Conservation (phyloP, 257 asterid species). For the Fraxinus cuspidata region DNA sequence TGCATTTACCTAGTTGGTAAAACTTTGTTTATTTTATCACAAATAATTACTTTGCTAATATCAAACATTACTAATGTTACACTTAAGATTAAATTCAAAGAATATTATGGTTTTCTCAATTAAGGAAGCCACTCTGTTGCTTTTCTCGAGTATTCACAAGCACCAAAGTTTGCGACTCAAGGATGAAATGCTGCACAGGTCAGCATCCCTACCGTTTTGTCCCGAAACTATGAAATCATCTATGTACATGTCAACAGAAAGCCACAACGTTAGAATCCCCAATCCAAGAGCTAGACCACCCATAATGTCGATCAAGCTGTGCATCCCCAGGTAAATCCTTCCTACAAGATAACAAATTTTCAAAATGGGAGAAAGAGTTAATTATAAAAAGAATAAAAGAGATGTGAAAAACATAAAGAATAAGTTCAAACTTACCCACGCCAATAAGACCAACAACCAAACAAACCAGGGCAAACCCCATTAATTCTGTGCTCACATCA, state of each 20-base stretch:
- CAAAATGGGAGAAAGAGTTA: conserved; percentile 6
- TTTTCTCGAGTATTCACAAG: not conserved
- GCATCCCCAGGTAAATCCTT: conserved; percentile 96
- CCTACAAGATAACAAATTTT: conserved; percentile 43
- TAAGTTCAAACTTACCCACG: conserved; percentile 51
- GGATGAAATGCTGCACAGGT: not conserved
- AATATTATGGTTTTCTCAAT: conserved; percentile 1
- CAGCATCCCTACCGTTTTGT: conserved; percentile 61
- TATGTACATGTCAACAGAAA: conserved; percentile 55
- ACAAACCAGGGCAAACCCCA: conserved; percentile 53
- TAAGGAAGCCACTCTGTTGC: not conserved
- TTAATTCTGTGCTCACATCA: conserved; percentile 35
- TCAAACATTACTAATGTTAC: not conserved
- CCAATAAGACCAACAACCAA: conserved; percentile 68
- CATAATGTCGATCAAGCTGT: conserved; percentile 78
- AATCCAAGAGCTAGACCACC: conserved; percentile 76
- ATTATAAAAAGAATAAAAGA: conserved; percentile 17
- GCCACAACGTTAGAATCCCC: conserved; percentile 76
- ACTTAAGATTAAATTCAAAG: not conserved
- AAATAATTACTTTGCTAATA: not conserved
- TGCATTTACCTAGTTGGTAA: not conserved
- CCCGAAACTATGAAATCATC: conserved; percentile 72
- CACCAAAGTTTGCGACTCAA: not conserved
- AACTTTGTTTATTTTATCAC: not conserved
- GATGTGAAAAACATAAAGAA: conserved; percentile 13